phyloP scores from a whole-genome alignment of 2,329 filamentous ascomycete genomes.

The Trichoderma pleuroti region DNA sequence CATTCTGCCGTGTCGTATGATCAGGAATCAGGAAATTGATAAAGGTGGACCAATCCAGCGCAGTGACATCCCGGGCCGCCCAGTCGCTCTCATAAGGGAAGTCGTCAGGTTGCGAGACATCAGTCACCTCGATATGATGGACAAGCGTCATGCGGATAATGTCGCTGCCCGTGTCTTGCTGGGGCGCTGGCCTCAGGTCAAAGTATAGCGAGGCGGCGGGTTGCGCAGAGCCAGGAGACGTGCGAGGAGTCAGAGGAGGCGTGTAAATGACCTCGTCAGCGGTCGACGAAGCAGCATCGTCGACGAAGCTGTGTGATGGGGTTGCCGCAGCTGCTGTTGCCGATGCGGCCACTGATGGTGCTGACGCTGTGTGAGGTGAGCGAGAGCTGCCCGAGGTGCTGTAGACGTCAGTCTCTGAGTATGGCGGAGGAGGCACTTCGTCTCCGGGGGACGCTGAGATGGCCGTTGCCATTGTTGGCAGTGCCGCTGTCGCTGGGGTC shows the following conservation, averaged over 20 bases:
- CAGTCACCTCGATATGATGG: constrained; percentile 35
- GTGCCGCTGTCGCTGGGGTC: background rate
- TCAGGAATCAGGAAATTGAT: constrained; percentile 54
- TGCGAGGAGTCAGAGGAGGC: constrained; percentile 47
- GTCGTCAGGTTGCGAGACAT: constrained; percentile 38
- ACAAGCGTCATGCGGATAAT: constrained; percentile 25
- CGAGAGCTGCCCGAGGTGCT: constrained; percentile 37
- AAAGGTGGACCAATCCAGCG: constrained; percentile 58
- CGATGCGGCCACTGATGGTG: constrained; percentile 16
- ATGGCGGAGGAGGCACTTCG: constrained; percentile 52
- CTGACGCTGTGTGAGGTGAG: constrained; percentile 24
- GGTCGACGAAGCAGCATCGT: constrained; percentile 42
- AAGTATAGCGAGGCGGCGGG: constrained; percentile 40
- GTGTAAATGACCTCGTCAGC: constrained; percentile 48
- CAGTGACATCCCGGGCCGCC: constrained; percentile 42
- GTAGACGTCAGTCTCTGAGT: constrained; percentile 56
- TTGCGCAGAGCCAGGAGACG: constrained; percentile 24
- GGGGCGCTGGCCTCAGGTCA: constrained; percentile 40
- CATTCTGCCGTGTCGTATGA: constrained; percentile 43
- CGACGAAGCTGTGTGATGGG: constrained; percentile 30
- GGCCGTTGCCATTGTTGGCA: background rate
- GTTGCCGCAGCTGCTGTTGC: constrained; percentile 21
- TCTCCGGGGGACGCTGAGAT: constrained; percentile 26
- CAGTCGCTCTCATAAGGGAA: constrained; percentile 43
- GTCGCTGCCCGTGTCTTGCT: constrained; percentile 23